Conservation (phyloP, 2,329 filamentous ascomycete genomes). For the Hymenoscyphus scutula region DNA sequence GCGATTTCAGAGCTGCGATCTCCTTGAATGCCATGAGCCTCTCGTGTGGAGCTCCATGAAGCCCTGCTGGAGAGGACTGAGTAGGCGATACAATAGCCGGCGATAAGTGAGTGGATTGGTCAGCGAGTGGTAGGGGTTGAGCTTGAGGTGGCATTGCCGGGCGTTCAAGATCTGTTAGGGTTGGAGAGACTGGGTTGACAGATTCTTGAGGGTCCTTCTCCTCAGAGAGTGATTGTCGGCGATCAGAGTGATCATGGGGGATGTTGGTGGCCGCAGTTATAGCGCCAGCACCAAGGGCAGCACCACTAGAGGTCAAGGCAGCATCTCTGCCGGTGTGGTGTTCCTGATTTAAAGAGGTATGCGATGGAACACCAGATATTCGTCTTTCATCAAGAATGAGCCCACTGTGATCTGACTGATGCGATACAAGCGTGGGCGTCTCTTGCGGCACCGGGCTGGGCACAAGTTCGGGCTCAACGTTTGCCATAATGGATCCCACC, state of each 20-base stretch:
- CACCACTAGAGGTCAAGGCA: conserved; percentile 19
- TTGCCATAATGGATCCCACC: background rate
- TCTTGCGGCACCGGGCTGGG: background rate
- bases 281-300: conserved; percentile 14
- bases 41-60: background rate
- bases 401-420: background rate
- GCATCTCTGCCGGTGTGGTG: conserved; percentile 21
- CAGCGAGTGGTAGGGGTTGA: conserved; percentile 19
- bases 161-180: conserved; percentile 42
- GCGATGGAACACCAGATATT: background rate
- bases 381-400: conserved; percentile 11
- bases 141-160: conserved; percentile 32
- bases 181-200: conserved; percentile 38
- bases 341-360: conserved; percentile 3
- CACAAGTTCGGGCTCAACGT: background rate
- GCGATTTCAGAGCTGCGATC: conserved; percentile 67
- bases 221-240: conserved; percentile 43
- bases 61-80: background rate
- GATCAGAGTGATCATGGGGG: conserved; percentile 14
- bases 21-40: conserved; percentile 58
- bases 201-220: conserved; percentile 44
- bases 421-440: background rate
- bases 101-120: conserved; percentile 14
- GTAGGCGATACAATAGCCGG: conserved; percentile 20
- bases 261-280: conserved; percentile 8